These are phyloP conservation scores for Zymoseptoria ardabiliae DNA, from an alignment of 2,329 filamentous ascomycete genomes.

Conservation along the genomic window DNA sequence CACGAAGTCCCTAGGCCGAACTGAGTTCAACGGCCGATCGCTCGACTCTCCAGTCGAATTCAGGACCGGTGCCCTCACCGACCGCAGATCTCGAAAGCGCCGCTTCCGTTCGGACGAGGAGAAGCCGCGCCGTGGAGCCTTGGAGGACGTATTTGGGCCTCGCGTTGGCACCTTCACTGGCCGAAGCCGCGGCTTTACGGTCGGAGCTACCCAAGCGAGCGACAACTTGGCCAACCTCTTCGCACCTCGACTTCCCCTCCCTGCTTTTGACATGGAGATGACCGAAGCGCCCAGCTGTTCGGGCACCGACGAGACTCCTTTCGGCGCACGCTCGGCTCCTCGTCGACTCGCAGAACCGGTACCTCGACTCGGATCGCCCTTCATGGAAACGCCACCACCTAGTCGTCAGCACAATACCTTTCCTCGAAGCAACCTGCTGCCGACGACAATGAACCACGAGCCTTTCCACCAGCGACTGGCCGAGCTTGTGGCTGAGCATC, in stretches of 20 bases:
- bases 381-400: constrained; percentile 32
- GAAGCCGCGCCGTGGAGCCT: constrained; percentile 38
- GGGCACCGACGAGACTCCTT: constrained; percentile 8
- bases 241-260: constrained; percentile 31
- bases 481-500: constrained; percentile 22
- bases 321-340: constrained; percentile 25
- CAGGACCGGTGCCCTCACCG: constrained; percentile 42
- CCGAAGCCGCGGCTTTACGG: constrained; percentile 55
- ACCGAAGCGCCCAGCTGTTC: constrained; percentile 22
- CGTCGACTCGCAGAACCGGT: constrained; percentile 34
- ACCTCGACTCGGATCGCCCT: constrained; percentile 42
- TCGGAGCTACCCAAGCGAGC: constrained; percentile 48
- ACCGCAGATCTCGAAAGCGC: constrained; percentile 49
- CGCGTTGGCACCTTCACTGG: constrained; percentile 49
- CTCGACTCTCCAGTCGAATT: constrained; percentile 50
- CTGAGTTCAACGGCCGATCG: constrained; percentile 24
- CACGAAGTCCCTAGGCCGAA: constrained; percentile 28
- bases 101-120: constrained; percentile 49
- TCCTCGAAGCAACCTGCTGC: constrained; percentile 34
- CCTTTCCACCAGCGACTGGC: constrained; percentile 27
- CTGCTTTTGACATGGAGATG: constrained; percentile 21
- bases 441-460: constrained; percentile 21
- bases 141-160: constrained; percentile 41
- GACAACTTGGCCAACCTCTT: constrained; percentile 49
- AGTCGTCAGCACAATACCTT: constrained; percentile 39